phyloP scores from a whole-genome alignment of 441 rosid species.

The Metrosideros polymorpha region DNA sequence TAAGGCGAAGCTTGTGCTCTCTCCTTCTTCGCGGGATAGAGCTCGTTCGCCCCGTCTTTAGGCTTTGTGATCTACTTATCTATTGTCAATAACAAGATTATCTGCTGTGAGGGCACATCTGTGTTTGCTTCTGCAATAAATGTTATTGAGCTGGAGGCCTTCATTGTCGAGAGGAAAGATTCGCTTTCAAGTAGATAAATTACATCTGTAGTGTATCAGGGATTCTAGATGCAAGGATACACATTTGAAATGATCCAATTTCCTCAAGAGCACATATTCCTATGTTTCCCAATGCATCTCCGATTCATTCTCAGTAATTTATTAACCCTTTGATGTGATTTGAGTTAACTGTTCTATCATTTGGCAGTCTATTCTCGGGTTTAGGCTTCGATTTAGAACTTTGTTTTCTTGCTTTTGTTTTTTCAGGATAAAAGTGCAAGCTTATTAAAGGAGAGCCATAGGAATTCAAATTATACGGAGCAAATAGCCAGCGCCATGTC shows the following conservation, averaged over 20 bases:
- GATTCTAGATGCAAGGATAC: not conserved
- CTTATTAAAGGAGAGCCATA: slow-evolving; percentile 25
- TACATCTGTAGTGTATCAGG: not conserved
- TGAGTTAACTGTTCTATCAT: not conserved
- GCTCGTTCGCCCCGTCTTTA: not conserved
- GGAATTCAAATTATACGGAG: slow-evolving; percentile 49
- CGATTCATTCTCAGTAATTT: not conserved
- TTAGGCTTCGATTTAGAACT: not conserved
- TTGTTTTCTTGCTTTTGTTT: not conserved
- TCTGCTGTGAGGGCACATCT: not conserved
- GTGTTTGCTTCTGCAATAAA: not conserved
- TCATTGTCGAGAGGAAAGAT: not conserved
- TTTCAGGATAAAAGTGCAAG: slow-evolving; percentile 25
- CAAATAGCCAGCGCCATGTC: slow-evolving; percentile 66
- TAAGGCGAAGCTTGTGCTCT: not conserved
- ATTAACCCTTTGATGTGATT: not conserved
- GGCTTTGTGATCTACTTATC: not conserved
- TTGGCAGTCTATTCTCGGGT: not conserved
- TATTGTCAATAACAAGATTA: not conserved
- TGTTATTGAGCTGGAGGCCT: not conserved
- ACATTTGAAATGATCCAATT: not conserved
- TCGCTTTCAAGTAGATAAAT: not conserved
- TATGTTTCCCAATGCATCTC: not conserved
- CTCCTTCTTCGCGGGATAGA: not conserved
- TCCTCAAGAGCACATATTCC: not conserved